A percentile compares a stretch with the other conserved stretches of the same genome.
Evolutionary conservation across 2,329 filamentous ascomycete species (phyloP).

Genomic region (Macroventuria anomochaeta): DNA sequence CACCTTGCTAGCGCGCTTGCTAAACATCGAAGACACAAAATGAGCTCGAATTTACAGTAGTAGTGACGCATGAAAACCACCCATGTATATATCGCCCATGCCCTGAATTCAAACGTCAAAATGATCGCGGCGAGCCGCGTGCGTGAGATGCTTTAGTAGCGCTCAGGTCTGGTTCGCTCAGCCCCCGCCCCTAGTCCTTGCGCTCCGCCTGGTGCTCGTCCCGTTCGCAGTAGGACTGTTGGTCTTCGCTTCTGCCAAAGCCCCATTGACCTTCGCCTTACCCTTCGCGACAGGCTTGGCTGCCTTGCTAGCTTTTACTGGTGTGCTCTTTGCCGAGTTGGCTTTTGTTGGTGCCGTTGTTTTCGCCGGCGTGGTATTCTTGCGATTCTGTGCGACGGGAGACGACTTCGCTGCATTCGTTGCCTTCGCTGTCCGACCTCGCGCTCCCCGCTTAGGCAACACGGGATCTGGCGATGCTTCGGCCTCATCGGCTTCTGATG

Average conservation of each 20-base stretch:
- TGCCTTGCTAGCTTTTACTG: conserved; percentile 10
- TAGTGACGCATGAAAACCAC: background rate
- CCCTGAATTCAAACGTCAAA: background rate
- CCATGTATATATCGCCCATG: background rate
- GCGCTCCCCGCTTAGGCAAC: conserved; percentile 24
- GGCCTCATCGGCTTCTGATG: conserved; percentile 7
- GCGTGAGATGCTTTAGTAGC: background rate
- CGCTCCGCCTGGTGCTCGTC: conserved; percentile 3
- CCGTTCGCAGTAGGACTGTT: background rate
- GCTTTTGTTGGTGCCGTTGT: conserved; percentile 9
- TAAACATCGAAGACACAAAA: background rate
- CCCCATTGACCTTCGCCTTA: conserved; percentile 22
- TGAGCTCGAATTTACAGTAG: background rate
- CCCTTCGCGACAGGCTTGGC: conserved; percentile 23
- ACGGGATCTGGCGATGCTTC: conserved; percentile 24
- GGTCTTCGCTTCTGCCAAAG: background rate
- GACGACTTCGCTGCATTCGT: conserved; percentile 25
- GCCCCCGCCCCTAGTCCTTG: conserved; percentile 7
- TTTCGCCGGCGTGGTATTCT: conserved; percentile 14
- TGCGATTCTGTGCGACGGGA: conserved; percentile 26
- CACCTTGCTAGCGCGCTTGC: background rate
- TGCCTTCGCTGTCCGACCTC: conserved; percentile 25
- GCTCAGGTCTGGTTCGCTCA: background rate
- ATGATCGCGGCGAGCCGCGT: background rate
- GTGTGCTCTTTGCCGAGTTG: conserved; percentile 23